Percentiles rank a stretch among this genome's conserved stretches.
phyloP scores from a whole-genome alignment of 2,329 filamentous ascomycete genomes.

The Remersonia thermophila region DNA sequence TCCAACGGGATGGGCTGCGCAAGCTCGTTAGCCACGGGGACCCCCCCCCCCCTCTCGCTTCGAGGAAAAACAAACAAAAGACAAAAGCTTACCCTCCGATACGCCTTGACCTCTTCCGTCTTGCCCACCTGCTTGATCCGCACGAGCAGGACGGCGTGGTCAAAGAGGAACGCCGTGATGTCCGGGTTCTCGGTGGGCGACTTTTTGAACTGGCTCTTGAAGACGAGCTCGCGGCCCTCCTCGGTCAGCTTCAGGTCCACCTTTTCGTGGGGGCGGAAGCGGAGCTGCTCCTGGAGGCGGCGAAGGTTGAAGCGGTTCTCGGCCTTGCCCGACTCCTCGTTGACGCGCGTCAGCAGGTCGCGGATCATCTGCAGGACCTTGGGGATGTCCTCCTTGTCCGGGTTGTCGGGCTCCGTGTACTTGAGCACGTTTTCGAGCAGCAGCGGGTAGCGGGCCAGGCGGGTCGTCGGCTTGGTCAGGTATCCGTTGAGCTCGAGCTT shows the following conservation, averaged over 20 bases:
- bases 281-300: conserved; percentile 80
- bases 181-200: conserved; percentile 75
- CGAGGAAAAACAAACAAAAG: too few relatives aligned
- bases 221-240: conserved; percentile 82
- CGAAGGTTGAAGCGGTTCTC: conserved; percentile 96
- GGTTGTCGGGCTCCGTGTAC: conserved; percentile 76
- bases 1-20: conserved; percentile 78
- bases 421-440: conserved; percentile 86
- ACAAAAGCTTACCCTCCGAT: conserved; percentile 48
- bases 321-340: conserved; percentile 88
- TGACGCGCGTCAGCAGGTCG: conserved; percentile 77
- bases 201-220: conserved; percentile 92
- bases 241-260: conserved; percentile 93
- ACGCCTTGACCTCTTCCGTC: conserved; percentile 86
- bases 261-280: conserved; percentile 78
- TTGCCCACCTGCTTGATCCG: conserved; percentile 87
- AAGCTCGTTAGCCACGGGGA: too few relatives aligned
- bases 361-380: conserved; percentile 79
- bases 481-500: conserved; percentile 97
- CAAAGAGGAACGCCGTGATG: conserved; percentile 90
- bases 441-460: conserved; percentile 85
- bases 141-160: conserved; percentile 87
- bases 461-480: conserved; percentile 90
- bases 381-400: conserved; percentile 84
- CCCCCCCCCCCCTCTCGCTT: too few relatives aligned